phyloP scores from a whole-genome alignment of 2,329 filamentous ascomycete species.

The Fusarium paranaense region DNA sequence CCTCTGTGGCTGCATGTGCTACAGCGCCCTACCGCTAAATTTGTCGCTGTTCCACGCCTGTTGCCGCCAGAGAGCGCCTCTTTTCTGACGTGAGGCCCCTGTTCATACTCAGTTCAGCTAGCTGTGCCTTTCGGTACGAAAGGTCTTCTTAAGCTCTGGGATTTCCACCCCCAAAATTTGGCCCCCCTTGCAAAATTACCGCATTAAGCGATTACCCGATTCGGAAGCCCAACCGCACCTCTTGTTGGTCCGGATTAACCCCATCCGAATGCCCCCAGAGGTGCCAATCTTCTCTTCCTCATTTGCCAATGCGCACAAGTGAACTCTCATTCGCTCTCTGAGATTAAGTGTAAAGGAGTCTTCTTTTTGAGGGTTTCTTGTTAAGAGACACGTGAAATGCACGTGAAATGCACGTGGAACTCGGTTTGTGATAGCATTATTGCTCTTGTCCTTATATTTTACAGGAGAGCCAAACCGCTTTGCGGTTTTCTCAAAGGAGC shows the following conservation, averaged over 20 bases:
- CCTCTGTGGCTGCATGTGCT: constrained; percentile 27
- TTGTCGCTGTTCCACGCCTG: neutral
- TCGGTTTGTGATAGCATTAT: too few species aligned
- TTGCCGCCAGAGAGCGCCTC: neutral
- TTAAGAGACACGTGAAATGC: too few species aligned
- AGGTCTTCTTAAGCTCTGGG: constrained; percentile 1
- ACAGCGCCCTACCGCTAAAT: constrained; percentile 10
- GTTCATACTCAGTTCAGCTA: too few species aligned
- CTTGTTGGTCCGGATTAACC: neutral
- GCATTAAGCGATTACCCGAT: neutral
- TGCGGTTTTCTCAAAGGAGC: too few species aligned
- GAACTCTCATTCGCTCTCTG: neutral
- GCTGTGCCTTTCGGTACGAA: neutral
- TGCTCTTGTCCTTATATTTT: too few species aligned
- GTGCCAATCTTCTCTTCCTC: neutral
- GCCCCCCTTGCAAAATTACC: too few species aligned
- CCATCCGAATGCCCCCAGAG: neutral
- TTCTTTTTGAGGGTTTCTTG: too few species aligned
- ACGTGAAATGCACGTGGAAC: too few species aligned
- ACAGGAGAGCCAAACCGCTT: too few species aligned
- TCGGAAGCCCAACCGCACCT: neutral
- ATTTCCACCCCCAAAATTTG: neutral
- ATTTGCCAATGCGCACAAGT: neutral
- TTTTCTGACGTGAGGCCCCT: constrained; percentile 1
- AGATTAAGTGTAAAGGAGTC: too few species aligned